Base-by-base conservation (phyloP, 805 yeast genomes). In the Gaillardinia entomophila region DNA sequence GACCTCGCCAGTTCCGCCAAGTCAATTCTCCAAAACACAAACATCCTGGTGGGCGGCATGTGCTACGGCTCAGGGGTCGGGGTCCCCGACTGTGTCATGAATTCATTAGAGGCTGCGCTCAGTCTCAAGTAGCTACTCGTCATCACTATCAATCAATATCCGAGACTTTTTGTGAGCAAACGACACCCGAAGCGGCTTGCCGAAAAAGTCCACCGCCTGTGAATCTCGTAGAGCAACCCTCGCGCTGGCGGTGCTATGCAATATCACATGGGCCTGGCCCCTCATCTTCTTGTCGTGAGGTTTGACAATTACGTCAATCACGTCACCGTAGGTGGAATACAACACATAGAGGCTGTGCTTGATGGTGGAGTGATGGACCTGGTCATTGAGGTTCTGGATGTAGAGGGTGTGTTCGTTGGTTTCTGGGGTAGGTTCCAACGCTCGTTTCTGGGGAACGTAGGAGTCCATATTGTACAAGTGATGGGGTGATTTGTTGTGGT, bases 41-140 rank as follows among this genome's bases (percentile, higher is more conserved):
- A 59, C 26, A 47, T 80, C 11, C 70, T 77, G 0, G 48, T 83
- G 2, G 88, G 92, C 13, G 97, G 97, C 0, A 86, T 84, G 78
- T 77, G 83, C 42, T 59, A 53, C 41, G 83, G 87, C 6, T 75
- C 71, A 27, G 90, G 95, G 1, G 78, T 86, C 6, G 96, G 96
- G 1, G 89, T 89, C 2, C 95, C 96, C 1, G 96, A 89, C 57
- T 82, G 89, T 41, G 80, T 86, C 1, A 55, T 74, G 20, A 77
- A 79, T 47, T 73, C 82, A 3, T 67, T 82, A 33, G 71, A 68
- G 30, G 74, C 68, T 35, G 92, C 89, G 12, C 36, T 45, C 26
- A 27, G n/a, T n/a, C n/a, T n/a, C n/a, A n/a, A n/a, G n/a, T n/a
- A n/a, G n/a, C n/a, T n/a, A n/a, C n/a, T n/a, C n/a, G n/a, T n/a